Evolutionary conservation across 176 grass and related monocot genomes (phyloP), one percentile per base, ranked within the genome.

Genomic region (Hordeum marinum): DNA sequence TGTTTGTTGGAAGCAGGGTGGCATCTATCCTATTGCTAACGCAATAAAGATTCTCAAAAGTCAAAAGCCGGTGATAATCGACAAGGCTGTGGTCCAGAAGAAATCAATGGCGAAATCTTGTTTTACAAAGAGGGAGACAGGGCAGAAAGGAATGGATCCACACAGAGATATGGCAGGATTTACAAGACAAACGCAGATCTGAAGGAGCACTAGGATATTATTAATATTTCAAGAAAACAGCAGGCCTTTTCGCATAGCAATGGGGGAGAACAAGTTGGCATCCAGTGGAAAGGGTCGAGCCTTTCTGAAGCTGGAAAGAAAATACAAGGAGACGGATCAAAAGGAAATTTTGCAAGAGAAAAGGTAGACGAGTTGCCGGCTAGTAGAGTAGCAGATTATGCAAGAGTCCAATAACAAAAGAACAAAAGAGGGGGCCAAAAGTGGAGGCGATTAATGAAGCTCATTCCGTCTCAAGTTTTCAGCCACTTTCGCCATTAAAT

Each of bases 401-500:
- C 31, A 85, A 90, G 66, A 73, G 87, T 85, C 68, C 70, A 89
- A 87, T 66, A 85, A 82, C 46, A 84, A 85, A 46, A 50, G 67
- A 80, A 89, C 76, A 92, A 86, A 89, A 83, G 43, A 68, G 61
- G 60, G 60, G 80, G 69, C 63, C 78, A 76, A 77, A 71, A 54
- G 48, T 25, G 75, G 3, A 48, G 11, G 32, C 18, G 73, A 74
- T 59, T 75, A 85, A 87, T 83, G 87, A 86, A 65, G 71, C n/a
- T 26, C 6, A 77, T 37, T 81, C 84, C 66, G 27, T 78, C 52
- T 72, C 79, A 68, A 46, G 18, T 79, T 66, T 78, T 69, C 69
- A 69, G 73, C 84, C 84, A 43, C 45, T 90, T 85, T 34, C 46
- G 78, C 80, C 92, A 94, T 94, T 94, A 79, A 94, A 94, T 92